Evolutionary conservation across 192 early-diverging fungal species (phyloP).

Genomic region (Coemansia sp.): DNA sequence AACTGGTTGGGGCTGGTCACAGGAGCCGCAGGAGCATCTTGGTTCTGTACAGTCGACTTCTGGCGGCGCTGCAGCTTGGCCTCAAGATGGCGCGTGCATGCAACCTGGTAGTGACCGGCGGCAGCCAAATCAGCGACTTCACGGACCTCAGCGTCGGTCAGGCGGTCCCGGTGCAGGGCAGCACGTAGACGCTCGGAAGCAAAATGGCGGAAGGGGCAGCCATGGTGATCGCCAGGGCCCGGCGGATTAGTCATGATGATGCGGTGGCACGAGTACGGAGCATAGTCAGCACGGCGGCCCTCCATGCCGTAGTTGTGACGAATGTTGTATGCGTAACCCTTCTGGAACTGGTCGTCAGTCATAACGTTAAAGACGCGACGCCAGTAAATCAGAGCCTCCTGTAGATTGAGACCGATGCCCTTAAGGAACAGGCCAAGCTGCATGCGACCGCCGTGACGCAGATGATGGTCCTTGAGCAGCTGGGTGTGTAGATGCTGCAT

Average conservation of each 20-base stretch:
- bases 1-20: constrained; percentile 95
- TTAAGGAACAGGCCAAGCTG: constrained; percentile 95
- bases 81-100: constrained; percentile 90
- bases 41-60: constrained; percentile 7
- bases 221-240: constrained; percentile 83
- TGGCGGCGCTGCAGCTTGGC: constrained; percentile 50
- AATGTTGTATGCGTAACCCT: constrained; percentile 92
- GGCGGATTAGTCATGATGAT: constrained; percentile 84
- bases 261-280: constrained; percentile 78
- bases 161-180: constrained; percentile 59
- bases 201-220: constrained; percentile 93
- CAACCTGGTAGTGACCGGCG: constrained; percentile 86
- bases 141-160: constrained; percentile 60
- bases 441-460: constrained; percentile 85
- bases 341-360: constrained; percentile 89
- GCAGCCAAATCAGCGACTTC: constrained; percentile 68
- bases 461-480: constrained; percentile 73
- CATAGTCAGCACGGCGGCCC: constrained; percentile 80
- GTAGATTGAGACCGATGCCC: constrained; percentile 83
- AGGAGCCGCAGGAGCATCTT: constrained; percentile 54
- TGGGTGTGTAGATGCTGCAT: constrained; percentile 81
- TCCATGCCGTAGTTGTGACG: constrained; percentile 96
- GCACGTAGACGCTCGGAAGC: constrained; percentile 62
- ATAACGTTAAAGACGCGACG: constrained; percentile 73
- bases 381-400: constrained; percentile 94